Conservation (phyloP, 768 basidiomycete genomes). For the Mycena kentingensis region DNA sequence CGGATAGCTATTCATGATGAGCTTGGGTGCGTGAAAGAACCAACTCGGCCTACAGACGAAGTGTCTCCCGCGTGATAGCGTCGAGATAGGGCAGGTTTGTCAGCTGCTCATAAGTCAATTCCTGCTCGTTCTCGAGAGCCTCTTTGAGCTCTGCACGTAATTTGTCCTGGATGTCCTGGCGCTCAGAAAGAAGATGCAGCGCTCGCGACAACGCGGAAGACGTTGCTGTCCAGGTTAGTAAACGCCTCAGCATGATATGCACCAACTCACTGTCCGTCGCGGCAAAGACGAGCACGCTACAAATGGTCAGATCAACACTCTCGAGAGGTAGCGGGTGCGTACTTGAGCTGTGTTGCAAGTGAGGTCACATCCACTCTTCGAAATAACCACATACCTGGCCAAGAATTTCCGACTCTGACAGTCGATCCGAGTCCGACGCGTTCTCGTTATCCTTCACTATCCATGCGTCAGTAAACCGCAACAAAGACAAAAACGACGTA, state of each 20-base stretch:
- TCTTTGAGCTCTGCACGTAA: slow-evolving; percentile 32
- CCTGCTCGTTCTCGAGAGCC: slow-evolving; percentile 14
- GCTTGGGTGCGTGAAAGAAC: background rate
- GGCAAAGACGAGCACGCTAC: slow-evolving; percentile 35
- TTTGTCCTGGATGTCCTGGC: slow-evolving; percentile 36
- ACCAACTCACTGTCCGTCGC: slow-evolving; percentile 31
- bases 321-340: background rate
- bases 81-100: slow-evolving; percentile 35
- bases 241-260: background rate
- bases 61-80: slow-evolving; percentile 37
- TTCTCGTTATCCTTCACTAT: slow-evolving; percentile 35
- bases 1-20: slow-evolving; percentile 22
- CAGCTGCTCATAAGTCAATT: slow-evolving; percentile 31
- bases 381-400: slow-evolving; percentile 27
- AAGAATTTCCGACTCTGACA: slow-evolving; percentile 34
- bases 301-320: background rate
- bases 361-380: background rate
- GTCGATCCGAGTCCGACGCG: slow-evolving; percentile 30
- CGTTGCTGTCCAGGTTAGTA: slow-evolving; percentile 23
- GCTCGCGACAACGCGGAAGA: slow-evolving; percentile 33
- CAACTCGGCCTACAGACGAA: slow-evolving; percentile 30
- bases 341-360: slow-evolving; percentile 20
- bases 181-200: slow-evolving; percentile 29
- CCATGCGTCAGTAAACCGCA: background rate
- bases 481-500: slow-evolving; percentile 10